phyloP scores from a whole-genome alignment of 2,329 filamentous ascomycete species.

The Ceratocystis lukuohia region DNA sequence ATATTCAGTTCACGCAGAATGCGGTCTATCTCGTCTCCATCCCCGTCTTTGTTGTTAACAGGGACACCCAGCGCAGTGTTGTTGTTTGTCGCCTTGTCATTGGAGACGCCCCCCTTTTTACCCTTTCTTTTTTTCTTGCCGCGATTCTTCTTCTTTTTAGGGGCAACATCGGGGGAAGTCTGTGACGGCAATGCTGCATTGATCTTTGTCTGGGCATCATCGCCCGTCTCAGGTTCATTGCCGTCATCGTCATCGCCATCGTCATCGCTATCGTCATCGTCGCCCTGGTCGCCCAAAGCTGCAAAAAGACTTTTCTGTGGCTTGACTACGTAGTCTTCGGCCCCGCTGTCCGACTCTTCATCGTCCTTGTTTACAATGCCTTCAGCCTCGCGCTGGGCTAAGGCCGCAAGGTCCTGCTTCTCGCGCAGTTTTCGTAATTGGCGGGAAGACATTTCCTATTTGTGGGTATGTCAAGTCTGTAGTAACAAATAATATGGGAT shows the following conservation, averaged over 20 bases:
- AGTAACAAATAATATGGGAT: neutral
- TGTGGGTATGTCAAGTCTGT: neutral
- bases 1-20: constrained; percentile 35
- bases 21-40: constrained; percentile 43
- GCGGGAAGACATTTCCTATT: constrained; percentile 35
- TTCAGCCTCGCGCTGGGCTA: constrained; percentile 18
- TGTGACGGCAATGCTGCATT: neutral
- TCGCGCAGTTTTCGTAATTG: constrained; percentile 41
- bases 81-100: constrained; percentile 22
- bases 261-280: constrained; percentile 30
- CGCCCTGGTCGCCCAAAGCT: constrained; percentile 35
- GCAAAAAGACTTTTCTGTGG: constrained; percentile 38
- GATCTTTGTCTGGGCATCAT: constrained; percentile 20
- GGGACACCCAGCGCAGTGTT: neutral
- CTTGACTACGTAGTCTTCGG: constrained; percentile 25
- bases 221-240: constrained; percentile 11
- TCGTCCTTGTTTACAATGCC: constrained; percentile 26
- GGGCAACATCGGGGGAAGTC: constrained; percentile 18
- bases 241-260: constrained; percentile 22
- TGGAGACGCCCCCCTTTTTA: constrained; percentile 29
- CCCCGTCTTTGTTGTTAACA: constrained; percentile 20
- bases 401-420: constrained; percentile 33
- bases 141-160: constrained; percentile 31
- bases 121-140: constrained; percentile 29
- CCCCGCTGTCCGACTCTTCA: constrained; percentile 24